Evolutionary conservation across 2,329 filamentous ascomycete species (phyloP), one percentile per base, ranked within the genome.

Genomic region (Aspergillus tamarii): DNA sequence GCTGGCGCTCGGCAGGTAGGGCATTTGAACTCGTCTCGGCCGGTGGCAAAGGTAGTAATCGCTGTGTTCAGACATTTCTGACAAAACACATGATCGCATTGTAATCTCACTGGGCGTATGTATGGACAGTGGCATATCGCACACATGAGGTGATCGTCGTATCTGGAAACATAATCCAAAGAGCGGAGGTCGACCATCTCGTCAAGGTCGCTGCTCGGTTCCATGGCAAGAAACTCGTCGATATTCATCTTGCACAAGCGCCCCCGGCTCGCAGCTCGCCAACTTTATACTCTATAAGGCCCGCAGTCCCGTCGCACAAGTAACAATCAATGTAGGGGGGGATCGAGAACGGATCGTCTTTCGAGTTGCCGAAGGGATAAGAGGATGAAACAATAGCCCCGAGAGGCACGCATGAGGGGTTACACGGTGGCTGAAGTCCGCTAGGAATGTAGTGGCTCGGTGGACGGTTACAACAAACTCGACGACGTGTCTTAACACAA

Each of bases 21-120:
- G 76, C 87, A 89, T 39, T 78, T 81, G 66, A 79, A 80, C 34
- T 77, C 73, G 16, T 76, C 71, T 55, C 73, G 71, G 52, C 67
- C 68, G 63, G 70, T 61, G 53, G 65, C 68, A 59, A 76, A 74
- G 28, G 71, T 76, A 43, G 73, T 78, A 71, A 84, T 83, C 16
- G 81, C 81, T 52, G 81, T 78, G 57, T 81, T 81, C 64, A 89
- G 79, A 70, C 87, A 89, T 28, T 84, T 81, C 60, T 82, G 78
- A 76, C 87, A 89, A 77, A 89, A 89, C 66, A 86, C 84, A 76
- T 89, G 87, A 66, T 89, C 86, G 75, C 87, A 89, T 67, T 84
- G 80, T 55, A 87, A 77, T 68, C 85, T 80, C 52, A 88, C 81
- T 1, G 87, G 87, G 59, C 83, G 78, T 60, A 88, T 82, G 69